Evolutionary conservation across 129 eudicot genomes (phyloP).

Genomic region (Tagetes erecta): DNA sequence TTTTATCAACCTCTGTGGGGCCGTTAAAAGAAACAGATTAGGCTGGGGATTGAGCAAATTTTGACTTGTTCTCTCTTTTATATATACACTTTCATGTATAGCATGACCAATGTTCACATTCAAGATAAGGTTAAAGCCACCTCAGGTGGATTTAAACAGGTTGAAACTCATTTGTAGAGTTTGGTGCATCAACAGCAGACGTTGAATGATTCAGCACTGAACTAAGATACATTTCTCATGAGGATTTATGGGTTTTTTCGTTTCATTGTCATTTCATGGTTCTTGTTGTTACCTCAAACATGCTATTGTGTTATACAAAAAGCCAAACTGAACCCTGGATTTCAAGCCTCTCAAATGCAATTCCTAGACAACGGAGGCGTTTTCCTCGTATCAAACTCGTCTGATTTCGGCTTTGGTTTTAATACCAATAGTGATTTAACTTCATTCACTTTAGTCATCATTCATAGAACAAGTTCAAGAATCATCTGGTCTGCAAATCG

Average conservation of each 20-base stretch:
- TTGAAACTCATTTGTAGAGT: too few species aligned
- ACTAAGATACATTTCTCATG: slow-evolving; percentile 24
- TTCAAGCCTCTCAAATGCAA: slow-evolving; percentile 66
- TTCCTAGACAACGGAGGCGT: slow-evolving; percentile 74
- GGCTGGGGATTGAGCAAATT: too few species aligned
- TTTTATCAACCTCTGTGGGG: too few species aligned
- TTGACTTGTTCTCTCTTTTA: too few species aligned
- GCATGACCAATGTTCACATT: too few species aligned
- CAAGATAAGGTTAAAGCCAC: too few species aligned
- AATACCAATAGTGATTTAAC: slow-evolving; percentile 58
- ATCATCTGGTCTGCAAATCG: slow-evolving; percentile 86
- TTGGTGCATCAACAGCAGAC: too few species aligned
- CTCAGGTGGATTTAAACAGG: too few species aligned
- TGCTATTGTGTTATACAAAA: slow-evolving; percentile 49
- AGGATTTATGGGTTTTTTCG: slow-evolving; percentile 32
- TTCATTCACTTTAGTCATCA: slow-evolving; percentile 54
- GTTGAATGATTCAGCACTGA: too few species aligned
- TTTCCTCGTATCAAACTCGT: slow-evolving; percentile 62
- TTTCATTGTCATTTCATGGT: slow-evolving; percentile 23
- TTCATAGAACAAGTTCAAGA: slow-evolving; percentile 54
- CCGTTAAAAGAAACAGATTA: too few species aligned
- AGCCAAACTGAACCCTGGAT: slow-evolving; percentile 54
- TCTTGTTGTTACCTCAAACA: slow-evolving; percentile 42
- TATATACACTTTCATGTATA: too few species aligned
- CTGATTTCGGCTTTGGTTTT: slow-evolving; percentile 80